Base-by-base conservation (phyloP, 1,284 basidiomycete genomes). In the Leccinum pachyderme region DNA sequence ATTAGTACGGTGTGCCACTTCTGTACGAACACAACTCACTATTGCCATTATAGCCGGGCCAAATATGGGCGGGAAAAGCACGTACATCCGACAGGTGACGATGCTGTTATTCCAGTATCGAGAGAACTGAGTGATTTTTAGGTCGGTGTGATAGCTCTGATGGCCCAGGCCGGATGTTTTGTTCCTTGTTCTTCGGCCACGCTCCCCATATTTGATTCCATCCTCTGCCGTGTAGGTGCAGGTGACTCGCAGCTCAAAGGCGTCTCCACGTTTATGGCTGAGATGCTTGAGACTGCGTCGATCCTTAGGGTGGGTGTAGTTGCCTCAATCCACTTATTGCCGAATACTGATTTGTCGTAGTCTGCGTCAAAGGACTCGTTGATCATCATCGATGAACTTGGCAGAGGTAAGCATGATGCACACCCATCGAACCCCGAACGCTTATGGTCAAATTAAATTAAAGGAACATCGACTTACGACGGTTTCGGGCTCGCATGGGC, bases 401-500 rank as follows among this genome's bases (percentile, higher is more conserved):
- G 96, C 31, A 81, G 96, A 75, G 96, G 95, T 83, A 61, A 52
- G 64, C 58, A 33, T 31, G 24, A 7, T 24, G 7, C 9, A 1
- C 2, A 5, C 37, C 7, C n/a, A 5, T 25, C 1, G 4, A 9
- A 15, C 5, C 41, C 7, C 13, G 27, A 12, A 11, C 0, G 37
- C 47, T 45, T 47, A 46, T 13, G 7, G 41, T 22, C 1, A 31
- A 41, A 29, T 29, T 1, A 37, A 1, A 33, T 28, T 55, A 28
- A 57, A 88, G 87, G 87, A n/a, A 99, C 97, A 1, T 98, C 95
- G 0, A 99, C 97, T 0, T 98, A 98, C 65, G 97, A 99, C 71
- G 97, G 97, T 1, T 99, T 99, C 66, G 97, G 97, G 11, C 81
- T 99, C 1, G 97, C 97, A 0, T 99, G 96, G 95, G 95, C 96